Percentiles rank a stretch among this genome's conserved stretches.
Conservation (phyloP, 2,329 filamentous ascomycete species). For the Fusarium pseudocircinatum region DNA sequence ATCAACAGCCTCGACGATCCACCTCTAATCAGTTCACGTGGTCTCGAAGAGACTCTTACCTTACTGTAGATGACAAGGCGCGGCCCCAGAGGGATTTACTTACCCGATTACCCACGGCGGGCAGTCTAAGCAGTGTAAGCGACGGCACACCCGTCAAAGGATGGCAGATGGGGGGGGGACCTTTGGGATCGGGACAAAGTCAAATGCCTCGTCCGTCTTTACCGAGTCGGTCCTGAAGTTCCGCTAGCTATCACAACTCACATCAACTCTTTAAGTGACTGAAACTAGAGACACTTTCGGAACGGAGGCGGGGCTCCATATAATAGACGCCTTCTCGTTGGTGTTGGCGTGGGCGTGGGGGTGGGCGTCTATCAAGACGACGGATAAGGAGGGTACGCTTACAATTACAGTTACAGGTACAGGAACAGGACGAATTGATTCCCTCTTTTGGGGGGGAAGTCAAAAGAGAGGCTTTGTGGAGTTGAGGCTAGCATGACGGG, state of each 20-base stretch:
- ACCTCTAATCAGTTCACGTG: constrained; percentile 21
- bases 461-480: not conserved
- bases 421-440: constrained; percentile 15
- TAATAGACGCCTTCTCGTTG: constrained; percentile 20
- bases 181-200: constrained; percentile 16
- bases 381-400: constrained; percentile 12
- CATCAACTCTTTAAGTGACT: constrained; percentile 15
- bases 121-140: not conserved
- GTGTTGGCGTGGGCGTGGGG: constrained; percentile 22
- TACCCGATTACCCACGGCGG: constrained; percentile 14
- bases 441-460: not conserved
- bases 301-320: constrained; percentile 19
- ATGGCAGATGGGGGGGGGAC: not conserved
- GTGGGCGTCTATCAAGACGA: constrained; percentile 5
- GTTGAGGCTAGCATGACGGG: constrained; percentile 1
- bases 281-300: constrained; percentile 26
- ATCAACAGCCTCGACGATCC: constrained; percentile 16
- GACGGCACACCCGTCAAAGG: constrained; percentile 9
- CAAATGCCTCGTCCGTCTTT: constrained; percentile 36
- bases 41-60: constrained; percentile 10
- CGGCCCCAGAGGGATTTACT: constrained; percentile 7
- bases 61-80: constrained; percentile 1
- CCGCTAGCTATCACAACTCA: not conserved
- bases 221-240: constrained; percentile 17
- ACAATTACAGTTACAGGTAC: constrained; percentile 14